These are phyloP conservation scores for Crucihimalaya himalaica DNA, from an alignment of 345 rosid genomes.

Conservation along the genomic window DNA sequence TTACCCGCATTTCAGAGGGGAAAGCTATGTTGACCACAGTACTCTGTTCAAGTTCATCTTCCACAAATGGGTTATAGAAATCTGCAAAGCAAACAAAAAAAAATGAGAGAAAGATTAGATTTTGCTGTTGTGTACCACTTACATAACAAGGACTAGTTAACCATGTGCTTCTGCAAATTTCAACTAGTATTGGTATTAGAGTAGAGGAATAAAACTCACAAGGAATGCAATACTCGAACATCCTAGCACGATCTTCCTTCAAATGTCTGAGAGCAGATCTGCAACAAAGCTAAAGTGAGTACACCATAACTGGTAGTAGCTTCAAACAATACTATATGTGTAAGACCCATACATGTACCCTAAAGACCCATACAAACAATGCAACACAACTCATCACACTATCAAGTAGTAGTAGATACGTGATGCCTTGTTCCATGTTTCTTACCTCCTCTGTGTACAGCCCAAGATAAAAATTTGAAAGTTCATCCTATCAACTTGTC, in stretches of 20 bases:
- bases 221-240: not conserved
- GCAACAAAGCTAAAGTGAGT: not conserved
- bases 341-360: too few species aligned
- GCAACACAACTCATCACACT: not conserved
- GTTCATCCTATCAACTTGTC: not conserved
- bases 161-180: not conserved
- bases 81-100: constrained; percentile 54
- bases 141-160: not conserved
- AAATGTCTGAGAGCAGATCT: not conserved
- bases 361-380: too few species aligned
- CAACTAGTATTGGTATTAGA: not conserved
- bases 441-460: not conserved
- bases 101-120: not conserved
- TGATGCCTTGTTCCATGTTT: not conserved
- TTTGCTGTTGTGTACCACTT: not conserved
- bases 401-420: not conserved
- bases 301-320: not conserved
- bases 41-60: constrained; percentile 80
- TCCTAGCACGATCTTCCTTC: not conserved
- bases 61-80: constrained; percentile 82
- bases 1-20: constrained; percentile 79
- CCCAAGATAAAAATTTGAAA: not conserved
- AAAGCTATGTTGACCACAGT: constrained; percentile 71
- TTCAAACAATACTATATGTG: too few species aligned
- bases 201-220: not conserved